phyloP scores from a whole-genome alignment of 192 early-diverging fungal species.

The Coemansia sp. region DNA sequence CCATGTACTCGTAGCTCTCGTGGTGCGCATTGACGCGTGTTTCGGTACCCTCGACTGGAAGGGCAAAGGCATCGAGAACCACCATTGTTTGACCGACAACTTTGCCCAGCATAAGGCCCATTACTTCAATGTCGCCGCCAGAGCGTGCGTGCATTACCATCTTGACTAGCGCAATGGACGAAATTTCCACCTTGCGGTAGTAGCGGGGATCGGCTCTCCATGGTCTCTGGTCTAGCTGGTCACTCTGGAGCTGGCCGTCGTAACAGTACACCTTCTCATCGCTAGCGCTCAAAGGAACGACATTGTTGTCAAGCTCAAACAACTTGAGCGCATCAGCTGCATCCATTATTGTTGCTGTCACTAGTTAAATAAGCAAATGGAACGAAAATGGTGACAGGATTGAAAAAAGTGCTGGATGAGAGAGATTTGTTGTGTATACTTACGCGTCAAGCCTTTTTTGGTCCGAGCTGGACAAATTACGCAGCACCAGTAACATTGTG shows the following conservation, averaged over 20 bases:
- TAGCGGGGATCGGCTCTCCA: conserved; percentile 74
- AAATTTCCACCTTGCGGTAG: conserved; percentile 86
- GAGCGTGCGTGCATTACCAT: conserved; percentile 99
- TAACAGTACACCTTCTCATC: conserved; percentile 83
- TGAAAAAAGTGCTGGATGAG: background rate
- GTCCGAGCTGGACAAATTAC: background rate
- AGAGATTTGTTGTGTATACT: background rate
- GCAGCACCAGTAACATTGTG: background rate
- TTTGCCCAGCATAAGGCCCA: conserved; percentile 99
- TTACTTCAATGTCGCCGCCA: conserved; percentile 94
- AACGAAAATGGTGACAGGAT: background rate
- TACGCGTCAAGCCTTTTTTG: background rate
- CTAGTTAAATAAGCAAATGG: background rate
- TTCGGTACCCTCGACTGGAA: conserved; percentile 98
- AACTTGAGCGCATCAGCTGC: conserved; percentile 42
- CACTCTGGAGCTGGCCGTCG: conserved; percentile 69
- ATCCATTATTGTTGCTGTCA: conserved; percentile 19
- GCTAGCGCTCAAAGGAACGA: conserved; percentile 64
- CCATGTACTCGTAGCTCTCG: conserved; percentile 98
- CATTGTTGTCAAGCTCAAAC: conserved; percentile 71
- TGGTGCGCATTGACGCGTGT: conserved; percentile 92
- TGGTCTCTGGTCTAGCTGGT: conserved; percentile 65
- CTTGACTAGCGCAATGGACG: conserved; percentile 95
- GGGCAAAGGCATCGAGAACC: conserved; percentile 95
- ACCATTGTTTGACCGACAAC: conserved; percentile 84